Evolutionary conservation across 2,329 filamentous ascomycete species (phyloP).

Genomic region (Ceratocystis destructans): DNA sequence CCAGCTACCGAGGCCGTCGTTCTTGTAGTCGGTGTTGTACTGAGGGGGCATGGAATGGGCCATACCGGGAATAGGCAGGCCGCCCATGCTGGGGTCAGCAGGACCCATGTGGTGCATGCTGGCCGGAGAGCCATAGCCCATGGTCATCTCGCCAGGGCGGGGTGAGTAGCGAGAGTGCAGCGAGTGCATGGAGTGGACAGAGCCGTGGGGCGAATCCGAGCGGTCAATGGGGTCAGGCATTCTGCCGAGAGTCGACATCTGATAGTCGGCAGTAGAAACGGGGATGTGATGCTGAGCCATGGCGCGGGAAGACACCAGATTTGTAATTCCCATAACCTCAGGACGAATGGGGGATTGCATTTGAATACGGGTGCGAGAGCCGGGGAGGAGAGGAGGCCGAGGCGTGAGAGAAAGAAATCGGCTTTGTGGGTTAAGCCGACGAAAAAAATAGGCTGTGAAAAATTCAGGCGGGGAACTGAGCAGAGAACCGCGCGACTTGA

Average conservation of each 20-base stretch:
- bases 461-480: background rate
- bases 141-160: conserved; percentile 23
- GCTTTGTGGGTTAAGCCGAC: background rate
- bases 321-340: conserved; percentile 21
- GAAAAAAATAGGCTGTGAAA: background rate
- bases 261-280: conserved; percentile 23
- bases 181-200: conserved; percentile 45
- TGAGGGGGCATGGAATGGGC: conserved; percentile 17
- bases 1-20: conserved; percentile 16
- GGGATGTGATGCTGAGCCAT: conserved; percentile 20
- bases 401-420: background rate
- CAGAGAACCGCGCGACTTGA: background rate
- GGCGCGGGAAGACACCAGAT: conserved; percentile 21
- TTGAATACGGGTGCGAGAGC: background rate
- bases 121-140: conserved; percentile 39
- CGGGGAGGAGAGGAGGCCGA: background rate
- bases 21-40: conserved; percentile 20
- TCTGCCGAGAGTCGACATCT: conserved; percentile 22
- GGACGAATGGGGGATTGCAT: conserved; percentile 21
- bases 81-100: conserved; percentile 31
- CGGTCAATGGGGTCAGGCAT: conserved; percentile 34
- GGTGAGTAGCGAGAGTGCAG: conserved; percentile 39
- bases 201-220: conserved; percentile 44
- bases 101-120: conserved; percentile 33
- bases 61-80: conserved; percentile 27